Percentiles rank a stretch among this genome's conserved stretches.
phyloP scores from a whole-genome alignment of 257 asterid species.

The Paraleonurus japonicus region DNA sequence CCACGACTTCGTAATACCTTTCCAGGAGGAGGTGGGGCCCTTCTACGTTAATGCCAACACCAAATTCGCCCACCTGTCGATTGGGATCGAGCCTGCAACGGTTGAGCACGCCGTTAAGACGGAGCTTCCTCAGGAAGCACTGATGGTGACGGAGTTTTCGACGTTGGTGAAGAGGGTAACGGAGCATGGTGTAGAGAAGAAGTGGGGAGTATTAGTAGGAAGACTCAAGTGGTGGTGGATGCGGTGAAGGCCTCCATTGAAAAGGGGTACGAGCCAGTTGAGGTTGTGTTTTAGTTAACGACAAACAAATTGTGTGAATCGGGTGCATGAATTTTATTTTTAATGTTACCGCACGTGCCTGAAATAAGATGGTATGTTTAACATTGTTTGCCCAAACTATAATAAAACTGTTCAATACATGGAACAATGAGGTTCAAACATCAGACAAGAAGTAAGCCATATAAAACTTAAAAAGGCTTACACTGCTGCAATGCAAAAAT shows the following conservation, averaged over 20 bases:
- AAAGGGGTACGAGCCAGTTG: conserved; percentile 48
- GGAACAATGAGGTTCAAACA: too few relatives aligned
- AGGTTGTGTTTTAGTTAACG: conserved; percentile 29
- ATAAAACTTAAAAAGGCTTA: too few relatives aligned
- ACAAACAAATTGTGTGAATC: too few relatives aligned
- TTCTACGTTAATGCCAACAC: conserved; percentile 35
- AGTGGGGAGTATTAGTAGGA: conserved; percentile 61
- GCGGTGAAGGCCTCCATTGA: conserved; percentile 67
- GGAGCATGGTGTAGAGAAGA: conserved; percentile 43
- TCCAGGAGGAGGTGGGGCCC: conserved; percentile 50
- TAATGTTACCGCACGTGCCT: too few relatives aligned
- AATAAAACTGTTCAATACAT: too few relatives aligned
- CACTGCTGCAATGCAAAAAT: too few relatives aligned
- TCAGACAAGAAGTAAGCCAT: too few relatives aligned
- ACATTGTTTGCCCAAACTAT: too few relatives aligned
- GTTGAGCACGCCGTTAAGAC: conserved; percentile 41
- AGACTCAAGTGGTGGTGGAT: conserved; percentile 65
- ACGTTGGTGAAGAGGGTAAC: conserved; percentile 41
- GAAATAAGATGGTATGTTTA: too few relatives aligned
- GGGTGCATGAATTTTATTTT: too few relatives aligned
- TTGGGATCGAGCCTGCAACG: conserved; percentile 43
- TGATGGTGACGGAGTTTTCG: conserved; percentile 68
- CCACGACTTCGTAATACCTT: conserved; percentile 56
- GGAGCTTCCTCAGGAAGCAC: conserved; percentile 70
- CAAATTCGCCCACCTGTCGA: conserved; percentile 30